phyloP scores from a whole-genome alignment of 2,329 filamentous ascomycete species.

The Aspergillus persii region DNA sequence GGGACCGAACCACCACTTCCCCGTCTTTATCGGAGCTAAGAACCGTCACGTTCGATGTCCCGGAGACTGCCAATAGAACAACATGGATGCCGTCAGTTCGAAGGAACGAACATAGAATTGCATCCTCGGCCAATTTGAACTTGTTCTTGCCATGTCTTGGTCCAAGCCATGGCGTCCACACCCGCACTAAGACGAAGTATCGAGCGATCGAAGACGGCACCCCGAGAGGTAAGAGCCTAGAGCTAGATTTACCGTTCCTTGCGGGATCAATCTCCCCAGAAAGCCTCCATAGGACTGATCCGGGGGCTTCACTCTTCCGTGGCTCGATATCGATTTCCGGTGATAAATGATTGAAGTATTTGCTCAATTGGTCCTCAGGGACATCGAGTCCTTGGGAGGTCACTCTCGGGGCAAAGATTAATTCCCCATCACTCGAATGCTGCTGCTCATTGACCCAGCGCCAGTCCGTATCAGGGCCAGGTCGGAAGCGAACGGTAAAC shows the following conservation, averaged over 20 bases:
- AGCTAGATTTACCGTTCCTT: constrained; percentile 54
- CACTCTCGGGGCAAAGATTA: constrained; percentile 36
- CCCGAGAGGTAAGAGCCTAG: constrained; percentile 59
- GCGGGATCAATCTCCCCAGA: constrained; percentile 62
- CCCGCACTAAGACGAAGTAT: constrained; percentile 78
- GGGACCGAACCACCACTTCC: constrained; percentile 64
- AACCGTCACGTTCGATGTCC: constrained; percentile 66
- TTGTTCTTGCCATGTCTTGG: constrained; percentile 73
- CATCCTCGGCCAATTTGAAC: constrained; percentile 73
- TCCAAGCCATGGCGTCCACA: constrained; percentile 81
- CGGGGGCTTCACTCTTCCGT: constrained; percentile 41
- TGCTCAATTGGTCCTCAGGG: constrained; percentile 20
- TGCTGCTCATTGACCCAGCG: constrained; percentile 46
- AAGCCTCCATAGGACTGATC: constrained; percentile 40
- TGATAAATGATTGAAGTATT: constrained; percentile 37
- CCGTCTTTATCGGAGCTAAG: constrained; percentile 66
- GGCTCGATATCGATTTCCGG: constrained; percentile 33
- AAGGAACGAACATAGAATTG: constrained; percentile 74
- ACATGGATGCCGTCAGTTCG: constrained; percentile 69
- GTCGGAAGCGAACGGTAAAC: constrained; percentile 47
- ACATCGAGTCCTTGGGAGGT: constrained; percentile 6
- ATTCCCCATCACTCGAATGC: constrained; percentile 39
- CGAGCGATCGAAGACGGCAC: constrained; percentile 62
- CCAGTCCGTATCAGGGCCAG: constrained; percentile 38
- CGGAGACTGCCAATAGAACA: constrained; percentile 75